Base-by-base conservation (phyloP, 1,284 basidiomycete genomes). In the Microbotryomycetes sp. region DNA sequence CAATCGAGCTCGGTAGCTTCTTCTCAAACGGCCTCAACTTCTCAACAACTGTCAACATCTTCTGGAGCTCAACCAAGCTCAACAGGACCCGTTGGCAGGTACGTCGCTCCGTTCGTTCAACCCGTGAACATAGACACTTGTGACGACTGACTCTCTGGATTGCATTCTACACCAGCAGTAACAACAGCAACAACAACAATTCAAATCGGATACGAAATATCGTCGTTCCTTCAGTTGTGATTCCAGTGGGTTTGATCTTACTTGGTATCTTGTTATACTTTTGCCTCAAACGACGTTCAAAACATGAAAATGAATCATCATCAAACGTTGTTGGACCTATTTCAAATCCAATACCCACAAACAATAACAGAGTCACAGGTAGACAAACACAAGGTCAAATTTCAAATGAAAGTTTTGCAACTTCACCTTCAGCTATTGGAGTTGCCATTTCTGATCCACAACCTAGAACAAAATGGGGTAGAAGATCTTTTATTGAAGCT, bases 381-480 rank as follows among this genome's bases (percentile, higher is more conserved):
- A 32, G 30, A 23, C 25, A 29, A 22, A 59, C 26, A 14, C 42
- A 16, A n/a, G 25, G 48, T 12, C 50, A 49, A 15, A 26, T 22
- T 15, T 62, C 66, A 32, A 53, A n/a, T 32, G 63, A 60, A 36
- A 57, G 46, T 19, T 49, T 67, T 26, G 63, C 45, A 9, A 64
- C 65, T 19, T 64, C 63, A 1, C 63, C 59, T 14, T 64, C 63
- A 1, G 63, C 63, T 4, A 67, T 67, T 53, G 65, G 65, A 9
- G 65, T 67, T 6, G 65, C 65, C 15, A 57, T 62, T 30, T 58
- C 57, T 45, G 50, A 30, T 15, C 25, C 30, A 12, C 62, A 67
- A 53, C 65, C 65, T 3, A 45, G 65, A n/a, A 60, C 65, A 3
- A 54, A 54, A 30, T 67, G 65, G 65, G 65, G 65, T 1, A 54